phyloP scores from a whole-genome alignment of 805 yeast species.

The Candida verbasci region DNA sequence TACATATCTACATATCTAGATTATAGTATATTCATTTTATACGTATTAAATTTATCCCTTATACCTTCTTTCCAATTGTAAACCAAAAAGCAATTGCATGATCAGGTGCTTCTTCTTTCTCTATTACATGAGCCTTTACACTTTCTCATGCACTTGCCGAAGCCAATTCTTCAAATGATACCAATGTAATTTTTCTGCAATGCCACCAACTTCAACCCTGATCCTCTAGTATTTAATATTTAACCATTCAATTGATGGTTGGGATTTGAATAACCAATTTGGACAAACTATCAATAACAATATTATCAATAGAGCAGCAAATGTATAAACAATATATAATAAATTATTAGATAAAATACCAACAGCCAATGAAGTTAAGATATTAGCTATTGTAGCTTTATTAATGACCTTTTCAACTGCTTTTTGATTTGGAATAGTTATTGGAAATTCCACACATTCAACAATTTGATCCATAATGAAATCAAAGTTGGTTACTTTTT shows the following conservation, averaged over 20 bases:
- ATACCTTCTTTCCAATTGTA: too few relatives aligned
- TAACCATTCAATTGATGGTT: conserved; percentile 10
- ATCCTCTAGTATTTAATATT: too few relatives aligned
- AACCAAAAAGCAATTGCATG: too few relatives aligned
- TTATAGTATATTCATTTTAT: too few relatives aligned
- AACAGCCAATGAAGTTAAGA: conserved; percentile 4
- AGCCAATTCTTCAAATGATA: too few relatives aligned
- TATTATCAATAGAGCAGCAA: conserved; percentile 7
- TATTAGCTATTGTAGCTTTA: conserved; percentile 3
- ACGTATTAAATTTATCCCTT: too few relatives aligned
- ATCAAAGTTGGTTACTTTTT: neutral
- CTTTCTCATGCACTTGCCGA: too few relatives aligned
- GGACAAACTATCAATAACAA: conserved; percentile 9
- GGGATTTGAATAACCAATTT: conserved; percentile 9
- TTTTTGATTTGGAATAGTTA: conserved; percentile 12
- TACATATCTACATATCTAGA: too few relatives aligned
- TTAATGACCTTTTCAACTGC: conserved; percentile 6
- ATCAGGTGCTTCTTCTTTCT: too few relatives aligned
- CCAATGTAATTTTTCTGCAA: too few relatives aligned
- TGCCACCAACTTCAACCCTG: too few relatives aligned
- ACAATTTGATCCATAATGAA: conserved; percentile 4
- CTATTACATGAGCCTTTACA: too few relatives aligned
- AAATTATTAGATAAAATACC: conserved; percentile 8
- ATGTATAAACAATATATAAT: conserved; percentile 2
- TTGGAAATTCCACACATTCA: conserved; percentile 10